Conservation (phyloP, 495 filamentous ascomycete genomes). For the Podospora pseudocomata region DNA sequence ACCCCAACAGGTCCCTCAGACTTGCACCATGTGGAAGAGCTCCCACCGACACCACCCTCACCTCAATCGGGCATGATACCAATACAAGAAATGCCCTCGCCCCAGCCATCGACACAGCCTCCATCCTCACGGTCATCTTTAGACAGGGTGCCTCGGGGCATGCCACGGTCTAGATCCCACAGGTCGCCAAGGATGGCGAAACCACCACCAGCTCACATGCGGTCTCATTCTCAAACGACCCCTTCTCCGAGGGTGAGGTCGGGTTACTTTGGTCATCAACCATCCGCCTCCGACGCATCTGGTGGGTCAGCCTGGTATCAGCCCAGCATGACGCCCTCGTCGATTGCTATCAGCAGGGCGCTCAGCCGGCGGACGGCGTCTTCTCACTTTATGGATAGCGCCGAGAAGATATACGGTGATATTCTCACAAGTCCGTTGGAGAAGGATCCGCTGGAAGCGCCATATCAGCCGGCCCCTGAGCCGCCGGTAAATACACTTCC, state of each 20-base stretch:
- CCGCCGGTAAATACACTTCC: background rate
- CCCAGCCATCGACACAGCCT: background rate
- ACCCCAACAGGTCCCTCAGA: background rate
- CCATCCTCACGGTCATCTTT: background rate
- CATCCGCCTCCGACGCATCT: background rate
- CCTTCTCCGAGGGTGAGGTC: background rate
- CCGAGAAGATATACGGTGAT: conserved; percentile 11
- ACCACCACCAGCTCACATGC: background rate
- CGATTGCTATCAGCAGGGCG: background rate
- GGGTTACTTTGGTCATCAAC: background rate
- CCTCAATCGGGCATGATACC: background rate
- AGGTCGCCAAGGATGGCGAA: background rate
- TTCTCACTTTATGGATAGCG: conserved; percentile 11
- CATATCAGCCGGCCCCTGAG: background rate
- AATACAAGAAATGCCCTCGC: background rate
- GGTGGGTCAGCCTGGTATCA: background rate
- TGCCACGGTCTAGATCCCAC: background rate
- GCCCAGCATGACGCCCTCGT: background rate
- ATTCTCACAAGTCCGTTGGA: conserved; percentile 18
- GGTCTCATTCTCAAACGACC: background rate
- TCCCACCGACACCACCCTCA: background rate
- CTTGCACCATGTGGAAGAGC: background rate
- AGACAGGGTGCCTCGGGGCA: background rate
- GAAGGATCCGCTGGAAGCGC: background rate
- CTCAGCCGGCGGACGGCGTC: conserved; percentile 11